Evolutionary conservation across 2,329 filamentous ascomycete genomes (phyloP), one percentile per base, ranked within the genome.

Genomic region (Zasmidium cellare): DNA sequence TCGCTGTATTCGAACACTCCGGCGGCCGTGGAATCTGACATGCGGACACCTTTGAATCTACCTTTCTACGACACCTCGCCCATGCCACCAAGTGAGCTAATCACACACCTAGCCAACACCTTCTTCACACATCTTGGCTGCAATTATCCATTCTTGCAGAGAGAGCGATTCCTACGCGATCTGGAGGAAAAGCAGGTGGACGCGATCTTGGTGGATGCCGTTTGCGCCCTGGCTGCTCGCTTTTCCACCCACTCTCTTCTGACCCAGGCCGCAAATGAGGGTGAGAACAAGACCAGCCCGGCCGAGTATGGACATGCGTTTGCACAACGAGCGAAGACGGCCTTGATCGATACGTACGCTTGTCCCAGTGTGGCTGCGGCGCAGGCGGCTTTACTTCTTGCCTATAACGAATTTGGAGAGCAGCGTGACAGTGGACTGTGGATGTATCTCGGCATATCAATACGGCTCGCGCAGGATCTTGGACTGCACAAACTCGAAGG

Each of bases 371-470:
- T 96, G 1, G 88, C 89, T 22, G 91, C 90, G 9, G 90, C 94
- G 0, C 92, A 96, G 67, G 90, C 91, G 0, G 92, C 88, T 50
- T 75, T 96, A 11, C 77, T 96, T 24, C 84, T 96, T 75, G 91
- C 91, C 0, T 96, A 96, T 69, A 91, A 96, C 65, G 88, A 92
- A 46, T 96, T 96, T 65, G 92, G 91, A 1, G 89, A 90, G 11
- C 90, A 91, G 64, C 90, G 92, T 66, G 92, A 96, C 69, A 96
- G 91, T 71, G 90, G 91, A 0, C 75, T 96, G 6, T 96, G 92
- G 91, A 96, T 96, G 91, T 96, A 96, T 69, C 80, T 96, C 1
- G 92, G 91, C 0, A 87, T 93, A 52, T 88, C 91, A 0, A 96
- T 96, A 59, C 87, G 91, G 3, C 89, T 92, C 85, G 88, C 88